Conservation (phyloP, 768 basidiomycete genomes). For the Tremella mesenterica region DNA sequence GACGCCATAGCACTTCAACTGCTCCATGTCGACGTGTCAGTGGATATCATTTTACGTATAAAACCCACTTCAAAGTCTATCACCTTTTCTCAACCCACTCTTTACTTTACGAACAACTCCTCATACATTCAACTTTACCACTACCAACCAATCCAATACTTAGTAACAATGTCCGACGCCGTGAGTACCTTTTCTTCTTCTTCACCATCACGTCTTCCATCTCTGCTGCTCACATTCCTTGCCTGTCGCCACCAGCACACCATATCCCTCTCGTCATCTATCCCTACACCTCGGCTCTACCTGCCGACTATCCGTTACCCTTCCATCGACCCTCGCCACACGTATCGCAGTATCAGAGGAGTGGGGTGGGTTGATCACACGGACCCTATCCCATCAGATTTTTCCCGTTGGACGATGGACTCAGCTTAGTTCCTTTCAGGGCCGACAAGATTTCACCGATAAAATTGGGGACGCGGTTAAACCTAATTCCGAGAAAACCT, state of each 20-base stretch:
- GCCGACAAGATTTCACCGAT: constrained; percentile 30
- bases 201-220: not conserved
- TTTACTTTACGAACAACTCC: not conserved
- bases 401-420: not conserved
- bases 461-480: constrained; percentile 29
- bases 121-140: not conserved
- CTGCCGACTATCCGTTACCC: not conserved
- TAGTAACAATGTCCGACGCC: constrained; percentile 29
- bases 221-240: not conserved
- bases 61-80: too few relatives aligned
- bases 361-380: too few relatives aligned
- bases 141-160: constrained; percentile 3
- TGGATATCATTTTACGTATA: too few relatives aligned
- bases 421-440: constrained; percentile 9
- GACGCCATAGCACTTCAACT: too few relatives aligned
- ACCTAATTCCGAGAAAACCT: constrained; percentile 37
- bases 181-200: constrained; percentile 12
- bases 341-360: too few relatives aligned
- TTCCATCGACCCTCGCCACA: too few relatives aligned
- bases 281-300: not conserved
- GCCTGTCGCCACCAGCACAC: not conserved
- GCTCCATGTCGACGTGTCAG: too few relatives aligned
- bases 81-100: not conserved
- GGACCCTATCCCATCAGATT: not conserved
- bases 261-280: not conserved